A percentile compares a stretch with the other conserved stretches of the same genome.
phyloP scores from a whole-genome alignment of 208 protist species.

The Acanthamoeba healyi region DNA sequence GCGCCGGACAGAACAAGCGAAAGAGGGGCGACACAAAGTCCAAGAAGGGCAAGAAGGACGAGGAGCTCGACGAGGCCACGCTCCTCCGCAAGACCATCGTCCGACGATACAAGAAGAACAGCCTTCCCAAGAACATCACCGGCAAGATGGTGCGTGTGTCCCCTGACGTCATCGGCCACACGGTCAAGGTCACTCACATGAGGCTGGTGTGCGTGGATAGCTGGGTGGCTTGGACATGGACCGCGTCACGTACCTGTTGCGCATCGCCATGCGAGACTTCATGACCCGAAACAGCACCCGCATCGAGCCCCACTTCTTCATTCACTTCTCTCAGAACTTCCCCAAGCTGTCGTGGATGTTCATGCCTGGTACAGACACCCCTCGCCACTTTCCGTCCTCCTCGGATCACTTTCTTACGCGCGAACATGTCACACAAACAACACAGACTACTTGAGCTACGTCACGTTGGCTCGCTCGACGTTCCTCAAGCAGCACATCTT shows the following conservation, averaged over 20 bases:
- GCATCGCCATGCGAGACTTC: slow-evolving; percentile 19
- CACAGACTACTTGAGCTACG: slow-evolving; percentile 55
- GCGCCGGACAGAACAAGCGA: slow-evolving; percentile 3
- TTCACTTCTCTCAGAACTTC: slow-evolving; percentile 25
- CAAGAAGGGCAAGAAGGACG: slow-evolving; percentile 59
- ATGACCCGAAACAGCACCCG: slow-evolving; percentile 67
- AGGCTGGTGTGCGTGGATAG: background rate
- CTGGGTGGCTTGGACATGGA: slow-evolving; percentile 64
- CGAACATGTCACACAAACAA: too few species aligned
- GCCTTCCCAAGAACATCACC: background rate
- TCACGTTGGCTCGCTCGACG: background rate
- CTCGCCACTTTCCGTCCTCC: background rate
- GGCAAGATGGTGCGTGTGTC: slow-evolving; percentile 3
- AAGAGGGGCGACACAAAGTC: slow-evolving; percentile 23
- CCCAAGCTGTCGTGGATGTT: slow-evolving; percentile 62
- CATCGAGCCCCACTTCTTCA: slow-evolving; percentile 64
- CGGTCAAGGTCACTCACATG: too few species aligned
- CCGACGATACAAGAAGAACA: slow-evolving; percentile 45
- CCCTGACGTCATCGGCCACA: background rate
- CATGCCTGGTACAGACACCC: slow-evolving; percentile 17
- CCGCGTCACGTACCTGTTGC: slow-evolving; percentile 5
- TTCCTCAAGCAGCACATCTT: slow-evolving; percentile 70
- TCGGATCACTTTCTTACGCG: background rate
- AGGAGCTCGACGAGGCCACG: slow-evolving; percentile 49
- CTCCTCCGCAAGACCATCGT: slow-evolving; percentile 2